Evolutionary conservation across 768 basidiomycete genomes (phyloP), one percentile per base, ranked within the genome.

Genomic region (Amylocystis lapponica): DNA sequence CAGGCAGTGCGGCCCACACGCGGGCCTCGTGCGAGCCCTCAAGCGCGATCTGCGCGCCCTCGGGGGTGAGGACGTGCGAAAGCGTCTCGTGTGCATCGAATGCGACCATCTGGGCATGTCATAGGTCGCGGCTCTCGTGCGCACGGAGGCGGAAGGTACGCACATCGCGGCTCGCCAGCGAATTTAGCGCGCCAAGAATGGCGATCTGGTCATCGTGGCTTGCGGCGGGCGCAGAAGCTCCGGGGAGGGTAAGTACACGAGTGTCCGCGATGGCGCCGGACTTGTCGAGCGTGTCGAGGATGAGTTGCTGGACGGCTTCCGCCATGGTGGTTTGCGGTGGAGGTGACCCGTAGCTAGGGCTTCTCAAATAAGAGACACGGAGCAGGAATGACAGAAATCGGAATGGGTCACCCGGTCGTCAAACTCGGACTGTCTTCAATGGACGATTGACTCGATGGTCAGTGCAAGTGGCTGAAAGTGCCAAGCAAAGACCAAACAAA

Each of bases 1-100:
- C 50, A 6, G 89, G 87, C 4, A 95, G 70, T 17, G 79, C 89
- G 36, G 75, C 70, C 95, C 95, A 99, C 26, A 98, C 91, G 45
- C 89, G 81, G 36, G 86, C 91, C 70, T 99, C 96, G 63, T 97
- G 93, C 12, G 94, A 97, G 27, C 96, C 96, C 30, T 83, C 66
- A 30, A 72, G 63, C 19, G 81, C 79, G 51, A 97, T 87, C 54
- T 83, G 79, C 17, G 68, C 58, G 17, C 96, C 96, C 69, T 99
- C 96, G 1, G 78, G 63, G 12, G 91, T 92, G 32, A 91, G 76
- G 6, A 68, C 70, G 70, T 93, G 82, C 11, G 79, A 74, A 5
- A 79, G 67, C 4, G 79, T 71, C 60, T 94, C 91, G 55, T 91
- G 81, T 8, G 81, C 78, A 43, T 83, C 80, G 51, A 87, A 90